Conservation (phyloP, 495 filamentous ascomycete species). For the Penicillium canescens region DNA sequence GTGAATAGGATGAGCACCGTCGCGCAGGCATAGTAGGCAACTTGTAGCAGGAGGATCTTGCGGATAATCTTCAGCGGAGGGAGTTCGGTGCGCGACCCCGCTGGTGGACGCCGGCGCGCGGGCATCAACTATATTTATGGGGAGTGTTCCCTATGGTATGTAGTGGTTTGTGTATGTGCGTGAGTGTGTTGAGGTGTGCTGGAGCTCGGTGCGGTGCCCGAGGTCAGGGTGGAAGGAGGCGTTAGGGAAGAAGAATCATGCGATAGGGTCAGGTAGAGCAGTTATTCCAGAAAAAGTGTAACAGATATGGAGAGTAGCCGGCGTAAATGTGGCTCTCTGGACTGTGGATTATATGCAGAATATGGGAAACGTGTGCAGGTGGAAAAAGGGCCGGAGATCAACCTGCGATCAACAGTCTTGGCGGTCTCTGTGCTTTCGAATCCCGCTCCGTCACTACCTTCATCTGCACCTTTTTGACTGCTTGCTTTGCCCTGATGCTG, state of each 20-base stretch:
- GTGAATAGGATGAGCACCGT: constrained; percentile 85
- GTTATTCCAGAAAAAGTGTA: neutral
- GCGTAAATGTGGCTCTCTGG: neutral
- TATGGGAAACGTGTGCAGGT: neutral
- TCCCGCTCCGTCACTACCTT: too few species aligned
- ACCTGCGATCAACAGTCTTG: constrained; percentile 27
- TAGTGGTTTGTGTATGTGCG: too few species aligned
- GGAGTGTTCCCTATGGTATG: constrained; percentile 5
- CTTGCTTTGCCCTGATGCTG: too few species aligned
- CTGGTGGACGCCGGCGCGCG: constrained; percentile 73
- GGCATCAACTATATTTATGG: constrained; percentile 55
- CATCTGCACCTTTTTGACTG: too few species aligned
- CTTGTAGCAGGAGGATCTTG: constrained; percentile 86
- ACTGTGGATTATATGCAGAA: neutral
- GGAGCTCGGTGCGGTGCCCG: constrained; percentile 11
- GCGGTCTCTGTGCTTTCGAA: constrained; percentile 9
- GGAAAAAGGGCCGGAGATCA: constrained; percentile 11
- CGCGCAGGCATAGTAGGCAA: constrained; percentile 75
- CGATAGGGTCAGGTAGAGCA: neutral
- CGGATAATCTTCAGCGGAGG: constrained; percentile 80
- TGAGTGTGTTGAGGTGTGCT: neutral
- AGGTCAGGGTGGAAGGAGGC: constrained; percentile 1
- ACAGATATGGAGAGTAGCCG: neutral
- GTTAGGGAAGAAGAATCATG: constrained; percentile 6
- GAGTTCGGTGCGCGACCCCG: constrained; percentile 78